Percentiles rank a stretch among this genome's conserved stretches.
phyloP scores from a whole-genome alignment of 1,284 basidiomycete genomes.

The Tylopilus sp. region DNA sequence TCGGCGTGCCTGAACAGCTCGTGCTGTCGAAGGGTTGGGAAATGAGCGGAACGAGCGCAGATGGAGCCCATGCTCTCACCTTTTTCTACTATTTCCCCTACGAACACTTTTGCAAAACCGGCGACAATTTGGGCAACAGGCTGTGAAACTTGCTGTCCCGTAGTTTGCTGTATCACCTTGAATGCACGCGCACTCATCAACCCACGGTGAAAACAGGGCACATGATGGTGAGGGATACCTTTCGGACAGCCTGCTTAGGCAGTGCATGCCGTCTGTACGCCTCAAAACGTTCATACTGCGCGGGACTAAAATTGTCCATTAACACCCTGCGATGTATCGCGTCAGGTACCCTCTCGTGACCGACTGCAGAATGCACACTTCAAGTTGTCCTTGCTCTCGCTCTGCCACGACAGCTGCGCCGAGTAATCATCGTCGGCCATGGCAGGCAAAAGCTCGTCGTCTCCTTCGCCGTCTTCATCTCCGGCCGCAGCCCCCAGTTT shows the following conservation, averaged over 20 bases:
- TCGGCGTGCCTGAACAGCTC: conserved; percentile 68
- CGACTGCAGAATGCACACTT: conserved; percentile 47
- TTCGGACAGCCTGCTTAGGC: conserved; percentile 78
- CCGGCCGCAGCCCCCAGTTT: conserved; percentile 20
- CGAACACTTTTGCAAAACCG: conserved; percentile 88
- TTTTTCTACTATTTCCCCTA: conserved; percentile 88
- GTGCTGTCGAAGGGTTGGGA: conserved; percentile 53
- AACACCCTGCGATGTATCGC: conserved; percentile 55
- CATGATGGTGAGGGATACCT: conserved; percentile 41
- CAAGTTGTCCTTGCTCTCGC: conserved; percentile 78
- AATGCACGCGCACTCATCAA: not conserved
- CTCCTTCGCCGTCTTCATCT: conserved; percentile 53
- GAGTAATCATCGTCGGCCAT: conserved; percentile 86
- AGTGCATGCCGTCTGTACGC: conserved; percentile 81
- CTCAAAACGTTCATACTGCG: conserved; percentile 86
- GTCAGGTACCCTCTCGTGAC: conserved; percentile 4
- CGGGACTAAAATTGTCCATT: conserved; percentile 81
- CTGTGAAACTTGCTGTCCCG: conserved; percentile 80
- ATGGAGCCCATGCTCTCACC: conserved; percentile 44
- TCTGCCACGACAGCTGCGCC: conserved; percentile 73
- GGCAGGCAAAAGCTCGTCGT: conserved; percentile 70
- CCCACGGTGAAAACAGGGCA: not conserved
- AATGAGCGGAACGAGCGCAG: not conserved
- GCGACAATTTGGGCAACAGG: conserved; percentile 86
- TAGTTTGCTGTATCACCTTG: conserved; percentile 80